Conservation (phyloP, 1,284 basidiomycete genomes). For the Ceraceosorus bombacis region DNA sequence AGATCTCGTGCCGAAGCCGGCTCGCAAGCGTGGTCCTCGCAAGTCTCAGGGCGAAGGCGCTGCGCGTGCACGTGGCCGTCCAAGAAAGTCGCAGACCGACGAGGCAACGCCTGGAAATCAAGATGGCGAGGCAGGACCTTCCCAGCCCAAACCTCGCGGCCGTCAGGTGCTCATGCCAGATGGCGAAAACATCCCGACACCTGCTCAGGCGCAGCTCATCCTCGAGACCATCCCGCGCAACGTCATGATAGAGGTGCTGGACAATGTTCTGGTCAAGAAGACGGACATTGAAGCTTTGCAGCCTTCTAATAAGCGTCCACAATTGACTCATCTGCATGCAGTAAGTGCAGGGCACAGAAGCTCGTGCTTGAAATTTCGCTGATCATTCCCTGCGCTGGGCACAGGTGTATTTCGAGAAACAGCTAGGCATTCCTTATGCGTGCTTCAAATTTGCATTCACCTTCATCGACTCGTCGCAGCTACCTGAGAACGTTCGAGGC, state of each 20-base stretch:
- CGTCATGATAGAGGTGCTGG: neutral
- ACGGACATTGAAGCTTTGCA: neutral
- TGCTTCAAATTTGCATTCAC: slow-evolving; percentile 2
- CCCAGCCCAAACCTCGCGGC: no score
- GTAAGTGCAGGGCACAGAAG: neutral
- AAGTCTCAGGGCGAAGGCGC: no score
- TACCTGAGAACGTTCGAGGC: neutral
- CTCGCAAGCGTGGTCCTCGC: no score
- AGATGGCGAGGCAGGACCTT: no score
- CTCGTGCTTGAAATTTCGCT: neutral
- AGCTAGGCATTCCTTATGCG: neutral
- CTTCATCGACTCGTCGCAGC: neutral
- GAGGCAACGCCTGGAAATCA: no score
- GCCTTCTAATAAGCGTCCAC: neutral
- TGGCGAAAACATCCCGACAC: neutral
- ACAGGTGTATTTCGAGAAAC: neutral
- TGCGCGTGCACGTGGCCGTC: no score
- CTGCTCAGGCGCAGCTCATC: neutral
- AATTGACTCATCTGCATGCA: neutral
- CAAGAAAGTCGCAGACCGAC: no score
- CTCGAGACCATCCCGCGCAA: neutral
- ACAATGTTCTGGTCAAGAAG: neutral
- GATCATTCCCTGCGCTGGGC: neutral
- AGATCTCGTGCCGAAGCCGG: no score
- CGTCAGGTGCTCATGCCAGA: neutral